Conservation (phyloP, 345 rosid species). For the Ailanthus altissimus region DNA sequence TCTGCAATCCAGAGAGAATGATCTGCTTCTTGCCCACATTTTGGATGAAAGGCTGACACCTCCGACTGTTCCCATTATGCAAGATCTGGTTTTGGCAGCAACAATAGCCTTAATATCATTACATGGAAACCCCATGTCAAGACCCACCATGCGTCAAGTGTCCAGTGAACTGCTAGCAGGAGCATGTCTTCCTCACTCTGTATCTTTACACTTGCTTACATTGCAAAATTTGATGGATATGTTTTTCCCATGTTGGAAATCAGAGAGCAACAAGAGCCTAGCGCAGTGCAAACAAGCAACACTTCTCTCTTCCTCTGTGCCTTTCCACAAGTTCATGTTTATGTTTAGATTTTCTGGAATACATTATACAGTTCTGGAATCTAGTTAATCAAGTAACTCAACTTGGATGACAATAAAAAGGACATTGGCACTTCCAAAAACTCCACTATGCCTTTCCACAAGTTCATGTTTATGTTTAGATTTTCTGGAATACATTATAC, state of each 20-base stretch:
- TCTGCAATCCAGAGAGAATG: constrained; percentile 15
- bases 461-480: not conserved
- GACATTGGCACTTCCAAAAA: too few relatives aligned
- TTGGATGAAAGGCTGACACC: constrained; percentile 22
- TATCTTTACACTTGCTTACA: constrained; percentile 14
- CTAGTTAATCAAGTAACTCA: not conserved
- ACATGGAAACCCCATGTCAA: constrained; percentile 19
- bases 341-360: not conserved
- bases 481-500: not conserved
- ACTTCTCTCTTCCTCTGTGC: not conserved
- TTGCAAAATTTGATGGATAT: constrained; percentile 18
- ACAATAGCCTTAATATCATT: constrained; percentile 21
- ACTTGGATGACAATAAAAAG: too few relatives aligned
- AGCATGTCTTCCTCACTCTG: not conserved
- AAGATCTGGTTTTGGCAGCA: constrained; percentile 16
- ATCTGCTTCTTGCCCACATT: constrained; percentile 18
- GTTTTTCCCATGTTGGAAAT: not conserved
- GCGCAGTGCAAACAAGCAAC: not conserved
- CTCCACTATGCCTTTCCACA: not conserved
- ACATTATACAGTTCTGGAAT: not conserved
- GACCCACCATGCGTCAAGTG: constrained; percentile 24
- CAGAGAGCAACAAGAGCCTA: not conserved
- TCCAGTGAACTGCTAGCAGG: constrained; percentile 11
- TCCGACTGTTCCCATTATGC: constrained; percentile 17
- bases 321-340: not conserved